Evolutionary conservation across 768 basidiomycete species (phyloP).

Genomic region (Tricholoma saponaceum): DNA sequence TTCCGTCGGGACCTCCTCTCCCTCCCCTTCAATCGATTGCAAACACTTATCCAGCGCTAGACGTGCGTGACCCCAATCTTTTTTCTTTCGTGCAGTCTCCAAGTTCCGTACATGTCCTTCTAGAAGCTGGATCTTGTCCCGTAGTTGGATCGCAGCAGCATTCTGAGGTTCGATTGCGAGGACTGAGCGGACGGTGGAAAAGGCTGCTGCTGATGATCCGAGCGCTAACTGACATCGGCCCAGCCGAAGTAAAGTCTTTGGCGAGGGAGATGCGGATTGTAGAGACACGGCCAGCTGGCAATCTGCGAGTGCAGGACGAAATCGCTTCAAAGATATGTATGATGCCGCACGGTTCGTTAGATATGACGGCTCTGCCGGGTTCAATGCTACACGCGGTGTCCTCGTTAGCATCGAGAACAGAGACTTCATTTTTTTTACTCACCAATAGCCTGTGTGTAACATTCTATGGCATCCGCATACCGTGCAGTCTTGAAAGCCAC

Average conservation of each 20-base stretch:
- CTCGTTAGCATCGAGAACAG: not conserved
- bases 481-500: constrained; percentile 61
- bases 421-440: not conserved
- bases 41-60: constrained; percentile 78
- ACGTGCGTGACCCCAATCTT: constrained; percentile 75
- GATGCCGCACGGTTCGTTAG: constrained; percentile 86
- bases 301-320: constrained; percentile 69
- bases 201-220: constrained; percentile 63
- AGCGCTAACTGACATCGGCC: constrained; percentile 83
- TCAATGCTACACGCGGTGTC: constrained; percentile 41
- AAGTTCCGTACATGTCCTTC: constrained; percentile 66
- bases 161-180: constrained; percentile 63
- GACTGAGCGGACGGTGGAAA: constrained; percentile 60
- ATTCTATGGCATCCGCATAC: constrained; percentile 66
- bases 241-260: constrained; percentile 79
- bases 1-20: constrained; percentile 67
- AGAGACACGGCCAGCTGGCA: constrained; percentile 71
- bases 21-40: constrained; percentile 71
- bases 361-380: constrained; percentile 66
- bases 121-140: constrained; percentile 55
- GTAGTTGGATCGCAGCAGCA: constrained; percentile 53
- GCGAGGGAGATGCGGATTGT: constrained; percentile 55
- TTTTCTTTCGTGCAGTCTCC: constrained; percentile 46
- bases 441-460: constrained; percentile 77
- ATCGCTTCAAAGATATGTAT: constrained; percentile 77